Base-by-base conservation (phyloP, 495 filamentous ascomycete genomes). In the Extremus antarcticus region DNA sequence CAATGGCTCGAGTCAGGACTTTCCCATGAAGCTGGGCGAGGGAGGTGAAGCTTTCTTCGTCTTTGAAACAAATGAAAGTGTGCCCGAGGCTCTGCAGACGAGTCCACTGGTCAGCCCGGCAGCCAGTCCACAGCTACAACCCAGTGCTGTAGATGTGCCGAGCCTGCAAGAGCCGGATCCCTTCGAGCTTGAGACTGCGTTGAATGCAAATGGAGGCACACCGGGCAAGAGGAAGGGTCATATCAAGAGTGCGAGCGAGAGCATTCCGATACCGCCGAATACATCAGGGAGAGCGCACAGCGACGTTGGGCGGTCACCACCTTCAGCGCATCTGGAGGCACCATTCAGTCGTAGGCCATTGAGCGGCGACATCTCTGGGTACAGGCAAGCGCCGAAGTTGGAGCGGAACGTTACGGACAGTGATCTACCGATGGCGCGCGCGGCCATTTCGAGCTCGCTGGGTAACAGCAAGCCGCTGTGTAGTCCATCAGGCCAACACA, bases 21-120 rank as follows among this genome's bases (percentile, higher is more conserved):
- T 94, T 76, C 79, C 92, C 17, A 97, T 99, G 92, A 99, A 99
- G 70, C 78, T 99, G 15, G 92, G 92, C 21, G 92, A 99, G 67
- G 94, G 87, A 8, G 92, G 92, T 32, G 94, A 99, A 71, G 92
- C 92, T 3, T 97, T 99, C 68, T 99, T 99, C 66, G 87, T 99
- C 38, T 97, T 99, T 65, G 90, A 95, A 70, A 97, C 92, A 3
- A 85, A 80, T 19, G 86, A 89, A 59, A 82, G 79, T 52, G 90
- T 99, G 50, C 92, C 92, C 20, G 84, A 82, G 61, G 88, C 84
- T 47, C 68, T 96, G 64, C 94, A 96, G 70, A 99, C 92, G 8
- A 96, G 90, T 13, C 94, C 92, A 23, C 71, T 95, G 43, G 85
- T 94, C 38, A 95, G 89, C 39, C 92, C 92, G 11, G 84, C 82